These are phyloP conservation scores for Teunomyces atbi DNA, from an alignment of 805 yeast species.

Conservation along the genomic window DNA sequence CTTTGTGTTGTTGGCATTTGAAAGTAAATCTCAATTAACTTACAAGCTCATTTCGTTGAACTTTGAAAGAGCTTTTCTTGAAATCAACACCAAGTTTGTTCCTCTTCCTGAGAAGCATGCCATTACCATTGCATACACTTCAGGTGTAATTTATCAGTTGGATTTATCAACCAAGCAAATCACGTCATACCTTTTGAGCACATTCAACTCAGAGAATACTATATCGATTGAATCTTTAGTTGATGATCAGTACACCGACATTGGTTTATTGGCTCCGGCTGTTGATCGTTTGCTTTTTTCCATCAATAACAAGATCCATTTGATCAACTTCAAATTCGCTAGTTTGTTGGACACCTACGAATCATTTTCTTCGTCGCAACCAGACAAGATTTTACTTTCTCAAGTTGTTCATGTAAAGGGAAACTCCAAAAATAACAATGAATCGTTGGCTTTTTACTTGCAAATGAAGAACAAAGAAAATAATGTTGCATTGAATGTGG, in stretches of 20 bases:
- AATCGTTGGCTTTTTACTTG: conserved; percentile 42
- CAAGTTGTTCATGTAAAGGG: conserved; percentile 41
- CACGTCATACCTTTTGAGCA: conserved; percentile 21
- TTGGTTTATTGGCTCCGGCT: conserved; percentile 40
- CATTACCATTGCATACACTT: conserved; percentile 19
- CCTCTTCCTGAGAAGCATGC: conserved; percentile 5
- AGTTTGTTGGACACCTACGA: conserved; percentile 35
- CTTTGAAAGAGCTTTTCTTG: conserved; percentile 18
- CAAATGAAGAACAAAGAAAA: conserved; percentile 43
- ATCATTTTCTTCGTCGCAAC: conserved; percentile 11
- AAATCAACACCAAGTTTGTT: conserved; percentile 16
- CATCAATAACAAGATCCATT: conserved; percentile 35
- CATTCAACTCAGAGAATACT: conserved; percentile 19
- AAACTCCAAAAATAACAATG: conserved; percentile 36
- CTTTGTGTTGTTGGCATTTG: conserved; percentile 18
- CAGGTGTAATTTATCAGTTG: conserved; percentile 27
- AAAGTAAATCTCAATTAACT: conserved; percentile 10
- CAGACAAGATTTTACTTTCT: conserved; percentile 27
- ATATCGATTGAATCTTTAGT: conserved; percentile 20
- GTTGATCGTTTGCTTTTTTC: conserved; percentile 48
- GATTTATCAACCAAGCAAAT: conserved; percentile 15
- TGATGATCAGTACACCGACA: conserved; percentile 5
- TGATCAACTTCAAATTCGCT: conserved; percentile 45
- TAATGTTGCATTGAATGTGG: conserved; percentile 41
- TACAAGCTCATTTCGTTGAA: conserved; percentile 27